Percentiles rank a stretch among this genome's conserved stretches.
phyloP scores from a whole-genome alignment of 352 stramenopile genomes.

The Phytophthora sp. region DNA sequence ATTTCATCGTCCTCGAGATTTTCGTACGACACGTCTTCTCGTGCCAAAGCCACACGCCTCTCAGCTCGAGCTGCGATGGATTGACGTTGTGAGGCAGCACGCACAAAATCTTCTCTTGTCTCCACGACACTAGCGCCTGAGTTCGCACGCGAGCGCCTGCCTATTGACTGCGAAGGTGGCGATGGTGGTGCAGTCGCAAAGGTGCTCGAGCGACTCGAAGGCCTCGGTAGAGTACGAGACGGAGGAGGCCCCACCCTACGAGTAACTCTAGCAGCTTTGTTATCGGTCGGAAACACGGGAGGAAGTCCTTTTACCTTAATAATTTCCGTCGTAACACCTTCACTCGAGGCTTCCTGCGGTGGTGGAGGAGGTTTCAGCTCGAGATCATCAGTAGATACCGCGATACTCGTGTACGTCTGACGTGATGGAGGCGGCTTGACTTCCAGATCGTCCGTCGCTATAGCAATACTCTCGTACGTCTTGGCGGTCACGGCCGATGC shows the following conservation, averaged over 20 bases:
- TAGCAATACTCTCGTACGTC: conserved; percentile 58
- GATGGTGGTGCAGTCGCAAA: conserved; percentile 17
- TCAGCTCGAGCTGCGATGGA: conserved; percentile 56
- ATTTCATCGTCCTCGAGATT: conserved; percentile 69
- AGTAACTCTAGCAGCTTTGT: neutral
- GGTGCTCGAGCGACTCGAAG: conserved; percentile 25
- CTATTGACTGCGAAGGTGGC: conserved; percentile 7
- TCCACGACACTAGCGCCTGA: conserved; percentile 3
- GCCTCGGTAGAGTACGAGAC: neutral
- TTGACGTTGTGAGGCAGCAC: conserved; percentile 42
- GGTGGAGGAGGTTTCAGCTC: neutral
- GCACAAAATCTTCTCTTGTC: conserved; percentile 41
- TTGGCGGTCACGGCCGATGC: conserved; percentile 27
- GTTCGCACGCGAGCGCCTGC: conserved; percentile 1
- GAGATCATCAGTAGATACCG: neutral
- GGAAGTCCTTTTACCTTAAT: neutral
- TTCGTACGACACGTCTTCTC: conserved; percentile 69
- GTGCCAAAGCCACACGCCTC: conserved; percentile 50
- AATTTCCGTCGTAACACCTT: neutral
- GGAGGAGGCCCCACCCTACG: neutral
- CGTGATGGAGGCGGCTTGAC: neutral
- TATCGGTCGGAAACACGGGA: neutral
- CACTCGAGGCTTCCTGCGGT: neutral
- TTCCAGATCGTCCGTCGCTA: conserved; percentile 43
- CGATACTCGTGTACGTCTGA: neutral